Base-by-base conservation (phyloP, 176 grass and related monocot genomes). In the Eleusine indica region DNA sequence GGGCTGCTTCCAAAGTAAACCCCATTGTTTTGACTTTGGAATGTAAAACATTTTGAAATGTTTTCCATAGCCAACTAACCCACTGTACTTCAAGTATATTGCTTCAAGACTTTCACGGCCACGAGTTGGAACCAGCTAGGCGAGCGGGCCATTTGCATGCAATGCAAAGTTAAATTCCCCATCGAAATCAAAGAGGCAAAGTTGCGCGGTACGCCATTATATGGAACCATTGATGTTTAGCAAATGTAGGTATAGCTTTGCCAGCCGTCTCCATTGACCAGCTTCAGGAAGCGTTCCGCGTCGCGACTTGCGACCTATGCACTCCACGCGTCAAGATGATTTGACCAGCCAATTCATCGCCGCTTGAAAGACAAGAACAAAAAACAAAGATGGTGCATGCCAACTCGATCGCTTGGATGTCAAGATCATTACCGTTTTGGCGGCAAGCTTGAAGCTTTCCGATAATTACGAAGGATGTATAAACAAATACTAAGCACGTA, bases 341-440 rank as follows among this genome's bases (percentile, higher is more conserved):
- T 57, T 57, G 54, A 57, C 38, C 21, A 21, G 19, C 40, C 9
- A 69, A 21, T n/a, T 69, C 14, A 6, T 46, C 11, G 69, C 42
- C 42, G n/a, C 61, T 13, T 18, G 11, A 30, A 64, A 29, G 25
- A 63, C 60, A 64, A 5, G 7, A 30, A 28, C 21, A 28, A 13
- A 29, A 13, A 10, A 2, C 9, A 60, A 60, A 57, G 15, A 21
- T 29, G 70, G 70, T 72, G 42, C n/a, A 48, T 48, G 70, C 70
- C 70, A 72, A 72, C 42, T 28, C 42, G 70, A 72, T 72, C 43
- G 44, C 42, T 72, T 48, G 43, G 21, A 72, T 72, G 42, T 2
- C 70, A 72, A 72, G 70, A 28, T 72, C 25, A 8, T 22, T 25
- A 5, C 42, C n/a, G 6, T 12, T 43, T 47, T 47, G 69, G 11